A percentile compares a stretch with the other conserved stretches of the same genome.
phyloP scores from a whole-genome alignment of 2,329 filamentous ascomycete species.

The Dichotomopilus funicola region DNA sequence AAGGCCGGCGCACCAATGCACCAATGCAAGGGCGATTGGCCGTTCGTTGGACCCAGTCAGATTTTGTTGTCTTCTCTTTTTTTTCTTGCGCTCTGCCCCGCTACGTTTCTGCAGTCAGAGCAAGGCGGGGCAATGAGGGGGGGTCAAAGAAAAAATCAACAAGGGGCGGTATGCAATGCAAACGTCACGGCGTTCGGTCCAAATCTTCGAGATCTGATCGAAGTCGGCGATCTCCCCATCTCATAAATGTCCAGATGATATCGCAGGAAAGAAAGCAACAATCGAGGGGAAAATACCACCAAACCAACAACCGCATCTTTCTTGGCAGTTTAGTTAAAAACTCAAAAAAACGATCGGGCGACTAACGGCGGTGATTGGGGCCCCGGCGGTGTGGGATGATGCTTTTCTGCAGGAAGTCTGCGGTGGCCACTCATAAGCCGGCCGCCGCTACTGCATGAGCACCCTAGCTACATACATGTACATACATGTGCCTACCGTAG shows the following conservation, averaged over 20 bases:
- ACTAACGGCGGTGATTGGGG: neutral
- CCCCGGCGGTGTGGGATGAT: slow-evolving; percentile 1
- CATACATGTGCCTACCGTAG: no score
- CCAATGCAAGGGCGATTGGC: slow-evolving; percentile 1
- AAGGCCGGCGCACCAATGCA: neutral
- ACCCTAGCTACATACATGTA: no score
- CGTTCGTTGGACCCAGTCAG: neutral
- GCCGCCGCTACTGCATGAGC: no score
- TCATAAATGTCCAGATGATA: neutral
- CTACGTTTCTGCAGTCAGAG: neutral
- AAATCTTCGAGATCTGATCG: slow-evolving; percentile 5
- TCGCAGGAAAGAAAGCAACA: no score
- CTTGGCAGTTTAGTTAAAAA: no score
- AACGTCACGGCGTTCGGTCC: neutral
- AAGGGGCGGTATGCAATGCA: no score
- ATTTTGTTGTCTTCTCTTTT: no score
- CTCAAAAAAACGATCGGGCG: neutral
- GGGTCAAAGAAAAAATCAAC: no score
- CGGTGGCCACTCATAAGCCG: no score
- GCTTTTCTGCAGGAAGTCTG: neutral
- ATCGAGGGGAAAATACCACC: no score
- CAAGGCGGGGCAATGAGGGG: neutral
- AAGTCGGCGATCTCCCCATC: slow-evolving; percentile 1
- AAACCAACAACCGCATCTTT: no score
- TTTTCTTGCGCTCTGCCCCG: neutral